Evolutionary conservation across 331 rosid species (phyloP).

Genomic region (Rhamnella rubrinervis): DNA sequence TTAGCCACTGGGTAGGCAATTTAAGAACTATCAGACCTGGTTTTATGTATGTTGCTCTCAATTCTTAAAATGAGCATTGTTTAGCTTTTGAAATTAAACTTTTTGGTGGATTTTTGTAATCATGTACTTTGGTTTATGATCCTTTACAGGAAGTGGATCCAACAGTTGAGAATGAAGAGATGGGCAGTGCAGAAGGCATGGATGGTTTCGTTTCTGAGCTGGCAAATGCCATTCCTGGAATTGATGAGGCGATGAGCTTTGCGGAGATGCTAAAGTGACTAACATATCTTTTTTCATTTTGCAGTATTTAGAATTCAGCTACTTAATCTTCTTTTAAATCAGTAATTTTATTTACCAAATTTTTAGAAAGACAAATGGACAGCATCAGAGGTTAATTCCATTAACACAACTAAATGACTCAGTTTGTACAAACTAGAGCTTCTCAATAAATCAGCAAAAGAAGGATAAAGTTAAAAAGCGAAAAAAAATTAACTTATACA

Average conservation of each 20-base stretch:
- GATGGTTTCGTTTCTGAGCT: conserved; percentile 75
- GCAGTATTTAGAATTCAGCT: not conserved
- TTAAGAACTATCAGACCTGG: not conserved
- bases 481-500: not conserved
- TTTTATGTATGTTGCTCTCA: not conserved
- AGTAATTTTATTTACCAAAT: too few species aligned
- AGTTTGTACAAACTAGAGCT: too few species aligned
- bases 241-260: conserved; percentile 99
- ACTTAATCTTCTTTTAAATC: not conserved
- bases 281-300: not conserved
- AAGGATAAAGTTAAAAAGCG: too few species aligned
- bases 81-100: not conserved
- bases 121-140: conserved; percentile 17
- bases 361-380: too few species aligned
- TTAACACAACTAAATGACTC: too few species aligned
- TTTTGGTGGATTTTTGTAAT: conserved; percentile 1
- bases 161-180: conserved; percentile 73
- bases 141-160: conserved; percentile 93
- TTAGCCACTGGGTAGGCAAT: not conserved
- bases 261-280: conserved; percentile 98
- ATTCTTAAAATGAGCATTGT: not conserved
- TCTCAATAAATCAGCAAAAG: not conserved
- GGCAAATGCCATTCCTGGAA: conserved; percentile 97
- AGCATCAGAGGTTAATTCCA: too few species aligned
- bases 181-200: conserved; percentile 67